These are phyloP conservation scores for Aspergillus texensis DNA, from an alignment of 2,329 filamentous ascomycete genomes.

Conservation along the genomic window DNA sequence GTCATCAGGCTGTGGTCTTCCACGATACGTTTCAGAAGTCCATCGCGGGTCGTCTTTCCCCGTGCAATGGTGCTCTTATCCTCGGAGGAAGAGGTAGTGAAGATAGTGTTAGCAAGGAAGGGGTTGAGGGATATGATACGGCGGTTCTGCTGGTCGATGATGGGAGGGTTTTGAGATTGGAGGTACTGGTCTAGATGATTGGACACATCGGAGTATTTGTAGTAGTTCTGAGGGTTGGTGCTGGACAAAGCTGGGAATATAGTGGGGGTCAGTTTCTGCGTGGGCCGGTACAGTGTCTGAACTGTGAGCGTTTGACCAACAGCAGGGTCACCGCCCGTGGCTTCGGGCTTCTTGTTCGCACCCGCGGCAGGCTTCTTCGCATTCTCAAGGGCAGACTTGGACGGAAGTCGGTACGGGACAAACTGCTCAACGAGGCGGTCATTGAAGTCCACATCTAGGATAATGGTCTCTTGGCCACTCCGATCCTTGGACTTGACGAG, in stretches of 20 bases:
- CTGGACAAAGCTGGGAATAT: slow-evolving; percentile 52
- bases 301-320: slow-evolving; percentile 49
- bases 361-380: slow-evolving; percentile 37
- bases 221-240: slow-evolving; percentile 56
- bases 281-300: slow-evolving; percentile 59
- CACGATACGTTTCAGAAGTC: slow-evolving; percentile 61
- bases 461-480: slow-evolving; percentile 64
- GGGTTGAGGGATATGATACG: slow-evolving; percentile 65
- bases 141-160: slow-evolving; percentile 61
- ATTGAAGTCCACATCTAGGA: slow-evolving; percentile 67
- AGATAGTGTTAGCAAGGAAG: slow-evolving; percentile 64
- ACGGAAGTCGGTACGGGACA: slow-evolving; percentile 64
- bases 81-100: slow-evolving; percentile 55
- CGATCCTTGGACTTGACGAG: slow-evolving; percentile 68
- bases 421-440: slow-evolving; percentile 58
- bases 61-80: slow-evolving; percentile 61
- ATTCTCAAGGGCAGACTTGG: slow-evolving; percentile 54
- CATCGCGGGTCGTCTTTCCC: slow-evolving; percentile 61
- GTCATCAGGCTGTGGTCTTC: slow-evolving; percentile 52
- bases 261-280: slow-evolving; percentile 59
- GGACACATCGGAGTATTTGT: slow-evolving; percentile 63
- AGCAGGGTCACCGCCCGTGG: slow-evolving; percentile 42
- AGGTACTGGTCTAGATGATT: slow-evolving; percentile 61
- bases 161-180: slow-evolving; percentile 54
- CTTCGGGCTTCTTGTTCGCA: slow-evolving; percentile 30